Percentiles rank a stretch among this genome's conserved stretches.
These are phyloP conservation scores for Coriaria nepalensis DNA, from an alignment of 306 rosid species.

Conservation along the genomic window DNA sequence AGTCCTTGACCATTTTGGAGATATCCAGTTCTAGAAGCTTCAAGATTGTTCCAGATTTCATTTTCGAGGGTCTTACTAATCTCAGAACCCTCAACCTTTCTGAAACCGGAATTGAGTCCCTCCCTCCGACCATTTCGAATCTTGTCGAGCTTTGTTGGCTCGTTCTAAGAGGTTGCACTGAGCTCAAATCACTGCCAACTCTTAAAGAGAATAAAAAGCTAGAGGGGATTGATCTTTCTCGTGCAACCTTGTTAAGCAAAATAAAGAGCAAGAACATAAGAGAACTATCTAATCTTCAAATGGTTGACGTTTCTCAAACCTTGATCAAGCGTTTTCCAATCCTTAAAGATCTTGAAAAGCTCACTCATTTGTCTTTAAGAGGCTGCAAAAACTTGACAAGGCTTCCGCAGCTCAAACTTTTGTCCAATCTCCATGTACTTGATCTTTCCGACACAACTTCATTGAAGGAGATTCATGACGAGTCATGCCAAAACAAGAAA, in stretches of 20 bases:
- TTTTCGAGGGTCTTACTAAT: slow-evolving; percentile 3
- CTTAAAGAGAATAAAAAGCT: slow-evolving; percentile 6
- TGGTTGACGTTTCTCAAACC: slow-evolving; percentile 21
- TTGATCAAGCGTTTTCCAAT: slow-evolving; percentile 13
- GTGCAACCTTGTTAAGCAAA: slow-evolving; percentile 13
- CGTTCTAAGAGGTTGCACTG: slow-evolving; percentile 11
- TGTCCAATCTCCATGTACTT: slow-evolving; percentile 15
- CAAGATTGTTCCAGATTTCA: neutral
- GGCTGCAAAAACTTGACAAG: slow-evolving; percentile 8
- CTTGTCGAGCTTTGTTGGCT: slow-evolving; percentile 17
- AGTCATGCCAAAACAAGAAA: neutral
- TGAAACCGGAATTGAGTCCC: slow-evolving; percentile 4
- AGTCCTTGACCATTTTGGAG: slow-evolving; percentile 15
- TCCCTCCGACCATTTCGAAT: slow-evolving; percentile 20
- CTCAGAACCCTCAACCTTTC: slow-evolving; percentile 26
- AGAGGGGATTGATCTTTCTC: slow-evolving; percentile 26
- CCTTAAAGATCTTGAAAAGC: slow-evolving; percentile 5
- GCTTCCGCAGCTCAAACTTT: slow-evolving; percentile 8
- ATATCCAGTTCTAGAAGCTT: slow-evolving; percentile 22
- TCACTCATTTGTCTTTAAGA: slow-evolving; percentile 10
- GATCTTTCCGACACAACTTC: slow-evolving; percentile 12
- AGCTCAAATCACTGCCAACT: slow-evolving; percentile 11
- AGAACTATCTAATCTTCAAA: slow-evolving; percentile 5
- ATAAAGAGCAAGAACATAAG: slow-evolving; percentile 7
- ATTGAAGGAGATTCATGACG: slow-evolving; percentile 11